Base-by-base conservation (phyloP, 768 basidiomycete species). In the Lactarius sp. region DNA sequence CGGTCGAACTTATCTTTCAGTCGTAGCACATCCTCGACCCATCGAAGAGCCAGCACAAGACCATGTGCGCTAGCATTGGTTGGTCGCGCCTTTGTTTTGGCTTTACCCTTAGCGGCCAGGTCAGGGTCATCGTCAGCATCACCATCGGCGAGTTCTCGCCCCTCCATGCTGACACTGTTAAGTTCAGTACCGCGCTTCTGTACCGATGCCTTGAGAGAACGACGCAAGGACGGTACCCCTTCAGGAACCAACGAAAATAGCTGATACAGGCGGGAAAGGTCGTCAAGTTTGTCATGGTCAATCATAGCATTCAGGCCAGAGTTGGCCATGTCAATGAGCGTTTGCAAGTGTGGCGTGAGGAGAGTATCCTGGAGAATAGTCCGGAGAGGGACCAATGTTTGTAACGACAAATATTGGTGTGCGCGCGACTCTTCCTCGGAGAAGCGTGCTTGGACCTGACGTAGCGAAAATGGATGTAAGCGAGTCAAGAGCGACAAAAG, bases 1-100 rank as follows among this genome's bases (percentile, higher is more conserved):
- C 70, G 69, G 69, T 98, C 93, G 71, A 97, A 93, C 71, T 84
- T 90, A 75, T 98, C 94, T 75, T 98, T 98, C 60, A 98, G 78
- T 64, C 87, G 85, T 13, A 99, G 78, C 16, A 97, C 88, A 68
- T 88, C 86, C 73, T 96, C 87, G 0, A 98, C 96, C 97, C 97
- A 99, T 72, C 85, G 86, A 59, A 96, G 76, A 5, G 96, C 97
- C 34, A 83, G 70, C 13, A 76, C 73, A 22, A 86, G 74, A 0
- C 85, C 76, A 61, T 86, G 81, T 8, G 78, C 71, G 8, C 69
- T 77, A 6, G 76, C 75, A 62, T 77, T 70, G 47, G 76, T 69
- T 42, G 72, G 69, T 37, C 76, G 73, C n/a, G 63, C 73, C 61
- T 78, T 82, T 64, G 72, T 78, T 74, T 81, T 87, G 31, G 78